Evolutionary conservation across 768 basidiomycete species (phyloP), one percentile per base, ranked within the genome.

Genomic region (Coprinopsis strossmayeri): DNA sequence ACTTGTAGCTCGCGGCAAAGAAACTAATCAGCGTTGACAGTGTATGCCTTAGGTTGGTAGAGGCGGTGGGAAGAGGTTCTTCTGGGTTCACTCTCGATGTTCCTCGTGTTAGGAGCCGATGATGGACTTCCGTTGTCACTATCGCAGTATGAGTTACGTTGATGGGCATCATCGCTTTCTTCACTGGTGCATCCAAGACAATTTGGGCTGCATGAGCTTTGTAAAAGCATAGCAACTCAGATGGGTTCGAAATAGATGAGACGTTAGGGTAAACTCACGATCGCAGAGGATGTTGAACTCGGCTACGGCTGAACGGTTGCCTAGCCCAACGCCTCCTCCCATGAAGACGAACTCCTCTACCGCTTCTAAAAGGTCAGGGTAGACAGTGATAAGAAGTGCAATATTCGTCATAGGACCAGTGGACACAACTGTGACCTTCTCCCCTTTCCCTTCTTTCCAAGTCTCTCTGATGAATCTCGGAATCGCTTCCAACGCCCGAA

Each of bases 101-200:
- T 24, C 49, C 55, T 1, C 69, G 72, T 17, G 64, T 58, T 25
- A 89, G 73, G 2, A 93, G 68, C 18, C 67, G 65, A 0, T 65
- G 50, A 54, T 83, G 84, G 26, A 83, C 65, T 9, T 63, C 57
- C 18, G 65, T 60, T 2, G 79, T 84, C 37, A 88, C 83, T 53
- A 94, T 86, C 2, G 87, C 88, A 0, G 79, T 84, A 61, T 94
- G 92, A 2, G 91, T 89, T 15, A 92, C 85, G 58, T 95, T 93
- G 55, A 95, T 76, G 0, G 89, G 88, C 23, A 91, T 78, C 90
- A 91, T 91, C 13, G 66, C 71, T 47, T 69, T 74, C 67, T 78
- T 82, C 5, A 88, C 69, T 2, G 86, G 82, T 3, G 72, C 73
- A 57, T 91, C 72, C 37, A 91, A 63, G 10, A 93, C 86, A 45